Percentiles rank a stretch among this genome's conserved stretches.
Evolutionary conservation across 1,284 basidiomycete species (phyloP).

Genomic region (Porodaedalea pini): DNA sequence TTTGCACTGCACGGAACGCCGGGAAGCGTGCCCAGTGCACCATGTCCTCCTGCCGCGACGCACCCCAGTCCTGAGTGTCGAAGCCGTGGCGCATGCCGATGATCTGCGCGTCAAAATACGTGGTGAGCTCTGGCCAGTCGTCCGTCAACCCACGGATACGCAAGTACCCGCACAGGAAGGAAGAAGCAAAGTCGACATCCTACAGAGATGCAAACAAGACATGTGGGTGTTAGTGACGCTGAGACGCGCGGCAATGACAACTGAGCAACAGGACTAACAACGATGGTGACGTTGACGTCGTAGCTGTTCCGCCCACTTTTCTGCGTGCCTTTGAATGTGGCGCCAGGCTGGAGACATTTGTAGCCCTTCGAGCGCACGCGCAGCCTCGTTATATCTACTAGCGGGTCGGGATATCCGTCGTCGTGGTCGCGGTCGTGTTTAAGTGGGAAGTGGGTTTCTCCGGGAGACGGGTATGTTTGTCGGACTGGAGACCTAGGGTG

Average conservation of each 20-base stretch:
- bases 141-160: conserved; percentile 86
- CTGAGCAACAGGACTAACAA: conserved; percentile 48
- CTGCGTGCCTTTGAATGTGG: conserved; percentile 75
- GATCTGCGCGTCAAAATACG: conserved; percentile 93
- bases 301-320: conserved; percentile 82
- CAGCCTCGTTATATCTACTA: conserved; percentile 69
- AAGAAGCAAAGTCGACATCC: conserved; percentile 81
- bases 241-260: conserved; percentile 3
- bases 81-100: conserved; percentile 87
- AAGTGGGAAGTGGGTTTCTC: conserved; percentile 7
- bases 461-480: conserved; percentile 19
- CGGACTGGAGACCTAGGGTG: conserved; percentile 12
- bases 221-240: neutral
- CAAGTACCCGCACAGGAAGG: conserved; percentile 83
- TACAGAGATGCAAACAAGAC: conserved; percentile 29
- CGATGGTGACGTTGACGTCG: conserved; percentile 78
- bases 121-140: conserved; percentile 87
- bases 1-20: conserved; percentile 76
- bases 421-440: conserved; percentile 9
- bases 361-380: conserved; percentile 71
- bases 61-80: conserved; percentile 82
- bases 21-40: conserved; percentile 90
- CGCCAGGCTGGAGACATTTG: conserved; percentile 79
- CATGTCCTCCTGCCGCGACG: conserved; percentile 83
- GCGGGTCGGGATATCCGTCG: conserved; percentile 45